Conservation (phyloP, 1,139 yeast species). For the Yamadazyma triangularis region DNA sequence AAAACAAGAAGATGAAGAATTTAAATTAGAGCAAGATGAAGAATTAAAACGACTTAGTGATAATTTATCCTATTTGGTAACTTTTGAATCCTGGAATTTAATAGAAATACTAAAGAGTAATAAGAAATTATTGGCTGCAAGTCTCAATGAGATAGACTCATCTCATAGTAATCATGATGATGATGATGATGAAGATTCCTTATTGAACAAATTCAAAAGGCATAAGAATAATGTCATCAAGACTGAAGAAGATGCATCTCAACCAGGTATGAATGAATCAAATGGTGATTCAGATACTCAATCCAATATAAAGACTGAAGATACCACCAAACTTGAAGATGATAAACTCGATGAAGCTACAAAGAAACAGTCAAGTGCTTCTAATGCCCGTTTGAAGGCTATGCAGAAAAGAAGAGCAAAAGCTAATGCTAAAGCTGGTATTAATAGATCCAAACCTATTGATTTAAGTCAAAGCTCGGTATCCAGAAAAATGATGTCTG, state of each 20-base stretch:
- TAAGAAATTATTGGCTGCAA: slow-evolving; percentile 65
- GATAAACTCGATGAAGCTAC: slow-evolving; percentile 10
- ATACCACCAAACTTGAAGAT: slow-evolving; percentile 9
- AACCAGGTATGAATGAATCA: slow-evolving; percentile 10
- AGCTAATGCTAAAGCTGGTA: slow-evolving; percentile 62
- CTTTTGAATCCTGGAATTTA: slow-evolving; percentile 62
- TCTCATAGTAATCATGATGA: slow-evolving; percentile 12
- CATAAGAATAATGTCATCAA: slow-evolving; percentile 23
- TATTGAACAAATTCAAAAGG: slow-evolving; percentile 33
- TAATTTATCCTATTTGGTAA: slow-evolving; percentile 43
- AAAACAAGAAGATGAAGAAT: slow-evolving; percentile 27
- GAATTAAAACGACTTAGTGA: slow-evolving; percentile 47
- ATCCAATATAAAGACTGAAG: slow-evolving; percentile 4
- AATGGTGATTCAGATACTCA: slow-evolving; percentile 8
- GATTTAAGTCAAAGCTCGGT: slow-evolving; percentile 79
- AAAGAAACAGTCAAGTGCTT: slow-evolving; percentile 20
- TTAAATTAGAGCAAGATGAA: slow-evolving; percentile 42
- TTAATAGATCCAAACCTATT: slow-evolving; percentile 51
- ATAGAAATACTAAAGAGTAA: slow-evolving; percentile 65
- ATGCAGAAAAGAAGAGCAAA: slow-evolving; percentile 92
- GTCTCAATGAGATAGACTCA: slow-evolving; percentile 42
- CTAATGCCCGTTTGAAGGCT: slow-evolving; percentile 83
- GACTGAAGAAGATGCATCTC: slow-evolving; percentile 8
- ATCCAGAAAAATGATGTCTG: slow-evolving; percentile 51
- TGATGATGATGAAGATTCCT: slow-evolving; percentile 17